Evolutionary conservation across 306 rosid species (phyloP).

Genomic region (Oemleria cerasiformis): DNA sequence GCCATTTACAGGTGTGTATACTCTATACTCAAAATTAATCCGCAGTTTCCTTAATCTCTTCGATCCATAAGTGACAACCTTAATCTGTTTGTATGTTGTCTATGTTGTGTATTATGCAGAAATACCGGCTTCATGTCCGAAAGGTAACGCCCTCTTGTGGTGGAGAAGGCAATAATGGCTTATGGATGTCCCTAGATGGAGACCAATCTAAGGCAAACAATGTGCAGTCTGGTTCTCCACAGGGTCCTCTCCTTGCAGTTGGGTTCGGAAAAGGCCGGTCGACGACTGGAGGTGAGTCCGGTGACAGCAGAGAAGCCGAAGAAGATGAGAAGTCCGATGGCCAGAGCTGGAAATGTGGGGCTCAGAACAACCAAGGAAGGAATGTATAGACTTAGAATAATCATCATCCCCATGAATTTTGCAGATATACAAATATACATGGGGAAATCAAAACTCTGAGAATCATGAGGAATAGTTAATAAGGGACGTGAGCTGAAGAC

Average conservation of each 20-base stretch:
- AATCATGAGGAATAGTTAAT: slow-evolving; percentile 24
- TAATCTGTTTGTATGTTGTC: neutral
- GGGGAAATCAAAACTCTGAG: slow-evolving; percentile 25
- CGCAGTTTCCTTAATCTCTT: neutral
- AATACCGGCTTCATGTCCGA: slow-evolving; percentile 81
- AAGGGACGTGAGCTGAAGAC: slow-evolving; percentile 24
- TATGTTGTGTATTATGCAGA: slow-evolving; percentile 36
- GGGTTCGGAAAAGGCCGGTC: slow-evolving; percentile 57
- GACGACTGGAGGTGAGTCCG: slow-evolving; percentile 33
- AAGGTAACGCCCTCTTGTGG: slow-evolving; percentile 46
- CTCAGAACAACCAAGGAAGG: slow-evolving; percentile 36
- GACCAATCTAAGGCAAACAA: slow-evolving; percentile 45
- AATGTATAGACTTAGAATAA: slow-evolving; percentile 31
- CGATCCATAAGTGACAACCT: too few species aligned
- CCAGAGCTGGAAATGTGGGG: slow-evolving; percentile 54
- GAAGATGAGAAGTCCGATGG: slow-evolving; percentile 80
- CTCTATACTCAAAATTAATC: too few species aligned
- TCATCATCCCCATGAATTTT: slow-evolving; percentile 32
- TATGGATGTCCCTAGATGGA: slow-evolving; percentile 45
- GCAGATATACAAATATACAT: slow-evolving; percentile 37
- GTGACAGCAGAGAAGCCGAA: slow-evolving; percentile 56
- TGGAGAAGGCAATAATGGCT: slow-evolving; percentile 29
- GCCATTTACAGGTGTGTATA: slow-evolving; percentile 71
- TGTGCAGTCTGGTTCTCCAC: slow-evolving; percentile 62
- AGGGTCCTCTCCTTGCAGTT: slow-evolving; percentile 53